Percentiles rank a stretch among this genome's conserved stretches.
Evolutionary conservation across 768 basidiomycete genomes (phyloP).

Genomic region (Amanita rimosa): DNA sequence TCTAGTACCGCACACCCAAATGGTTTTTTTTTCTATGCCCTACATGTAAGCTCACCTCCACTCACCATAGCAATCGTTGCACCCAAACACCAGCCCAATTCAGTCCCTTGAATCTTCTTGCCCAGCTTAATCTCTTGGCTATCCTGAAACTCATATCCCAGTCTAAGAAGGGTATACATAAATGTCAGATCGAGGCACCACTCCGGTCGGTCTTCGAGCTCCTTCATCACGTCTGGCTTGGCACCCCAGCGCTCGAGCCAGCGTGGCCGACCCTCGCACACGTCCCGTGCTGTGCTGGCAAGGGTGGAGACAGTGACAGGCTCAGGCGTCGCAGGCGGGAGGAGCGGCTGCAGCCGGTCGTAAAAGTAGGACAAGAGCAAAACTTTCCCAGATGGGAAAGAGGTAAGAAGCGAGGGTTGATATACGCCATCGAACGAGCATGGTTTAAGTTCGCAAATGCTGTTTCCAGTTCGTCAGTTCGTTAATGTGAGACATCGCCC

Average conservation of each 20-base stretch:
- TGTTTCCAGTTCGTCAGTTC: constrained; percentile 13
- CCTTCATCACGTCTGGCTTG: constrained; percentile 29
- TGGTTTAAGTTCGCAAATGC: constrained; percentile 83
- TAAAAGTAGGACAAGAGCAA: constrained; percentile 97
- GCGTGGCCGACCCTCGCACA: constrained; percentile 57
- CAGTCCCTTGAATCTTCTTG: constrained; percentile 82
- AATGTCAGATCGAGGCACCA: constrained; percentile 96
- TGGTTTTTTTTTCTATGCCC: constrained; percentile 17
- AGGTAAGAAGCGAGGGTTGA: constrained; percentile 84
- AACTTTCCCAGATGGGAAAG: constrained; percentile 77
- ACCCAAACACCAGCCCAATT: constrained; percentile 90
- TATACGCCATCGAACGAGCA: constrained; percentile 98
- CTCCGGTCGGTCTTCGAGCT: constrained; percentile 78
- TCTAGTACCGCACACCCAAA: too few species aligned
- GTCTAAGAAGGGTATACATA: constrained; percentile 77
- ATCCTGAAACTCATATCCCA: constrained; percentile 84
- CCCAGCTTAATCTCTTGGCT: constrained; percentile 62
- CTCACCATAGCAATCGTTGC: constrained; percentile 71
- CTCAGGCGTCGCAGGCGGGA: constrained; percentile 17
- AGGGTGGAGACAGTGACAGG: constrained; percentile 45
- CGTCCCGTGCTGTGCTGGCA: constrained; percentile 48
- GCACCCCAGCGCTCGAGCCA: constrained; percentile 46
- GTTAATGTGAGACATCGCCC: too few species aligned
- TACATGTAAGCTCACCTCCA: constrained; percentile 45
- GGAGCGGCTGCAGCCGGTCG: constrained; percentile 80